A percentile compares a stretch with the other conserved stretches of the same genome.
Conservation (phyloP, 2,329 filamentous ascomycete genomes). For the Stachybotrys chlorohalonatus region DNA sequence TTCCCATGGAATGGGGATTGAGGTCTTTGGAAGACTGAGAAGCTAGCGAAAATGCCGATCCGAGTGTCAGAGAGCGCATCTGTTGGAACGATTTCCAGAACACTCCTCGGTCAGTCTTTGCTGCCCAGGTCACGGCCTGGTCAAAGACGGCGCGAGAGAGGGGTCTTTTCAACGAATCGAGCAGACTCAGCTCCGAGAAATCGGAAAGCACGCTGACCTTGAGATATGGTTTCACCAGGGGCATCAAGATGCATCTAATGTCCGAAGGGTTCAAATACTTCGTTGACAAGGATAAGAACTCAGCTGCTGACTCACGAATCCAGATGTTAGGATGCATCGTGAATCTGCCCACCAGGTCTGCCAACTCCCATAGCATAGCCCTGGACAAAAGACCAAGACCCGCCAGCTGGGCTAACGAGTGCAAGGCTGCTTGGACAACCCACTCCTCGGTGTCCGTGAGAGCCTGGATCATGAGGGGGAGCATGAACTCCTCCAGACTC, state of each 20-base stretch:
- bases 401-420: slow-evolving; percentile 82
- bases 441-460: slow-evolving; percentile 89
- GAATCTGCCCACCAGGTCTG: slow-evolving; percentile 75
- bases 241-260: slow-evolving; percentile 71
- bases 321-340: slow-evolving; percentile 91
- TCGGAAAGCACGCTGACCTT: slow-evolving; percentile 59
- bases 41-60: slow-evolving; percentile 43
- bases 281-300: slow-evolving; percentile 72
- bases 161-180: slow-evolving; percentile 78
- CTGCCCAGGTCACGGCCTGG: slow-evolving; percentile 76
- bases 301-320: slow-evolving; percentile 83
- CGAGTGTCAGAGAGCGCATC: slow-evolving; percentile 55
- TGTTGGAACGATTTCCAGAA: slow-evolving; percentile 80
- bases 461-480: slow-evolving; percentile 92
- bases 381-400: slow-evolving; percentile 80
- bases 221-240: slow-evolving; percentile 72
- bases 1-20: slow-evolving; percentile 48
- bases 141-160: slow-evolving; percentile 75
- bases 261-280: slow-evolving; percentile 72
- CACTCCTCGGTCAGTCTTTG: slow-evolving; percentile 66
- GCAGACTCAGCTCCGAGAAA: slow-evolving; percentile 62
- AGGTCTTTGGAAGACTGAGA: slow-evolving; percentile 48
- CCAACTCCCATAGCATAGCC: slow-evolving; percentile 76
- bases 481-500: slow-evolving; percentile 86
- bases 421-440: slow-evolving; percentile 82